A percentile compares a stretch with the other conserved stretches of the same genome.
phyloP scores from a whole-genome alignment of 2,329 filamentous ascomycete species.

The Xylaria hypoxylon region DNA sequence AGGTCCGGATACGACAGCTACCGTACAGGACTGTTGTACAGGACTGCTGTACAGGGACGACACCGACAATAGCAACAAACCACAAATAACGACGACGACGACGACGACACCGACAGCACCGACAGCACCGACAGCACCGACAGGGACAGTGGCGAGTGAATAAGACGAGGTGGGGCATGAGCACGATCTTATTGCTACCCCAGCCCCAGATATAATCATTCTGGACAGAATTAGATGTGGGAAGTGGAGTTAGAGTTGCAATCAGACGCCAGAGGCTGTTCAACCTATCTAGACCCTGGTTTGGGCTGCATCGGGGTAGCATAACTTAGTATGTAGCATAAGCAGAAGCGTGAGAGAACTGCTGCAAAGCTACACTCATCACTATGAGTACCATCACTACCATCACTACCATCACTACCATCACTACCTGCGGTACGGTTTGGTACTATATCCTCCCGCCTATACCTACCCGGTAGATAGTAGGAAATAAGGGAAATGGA shows the following conservation, averaged over 20 bases:
- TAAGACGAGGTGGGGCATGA: conserved; percentile 35
- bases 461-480: not conserved
- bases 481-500: not conserved
- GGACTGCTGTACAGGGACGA: not conserved
- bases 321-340: conserved; percentile 19
- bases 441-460: conserved; percentile 14
- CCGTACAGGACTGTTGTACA: too few species aligned
- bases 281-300: conserved; percentile 30
- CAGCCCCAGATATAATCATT: conserved; percentile 38
- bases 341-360: conserved; percentile 7
- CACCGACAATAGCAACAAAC: conserved; percentile 20
- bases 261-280: conserved; percentile 23
- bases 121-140: conserved; percentile 10
- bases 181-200: conserved; percentile 39
- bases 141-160: conserved; percentile 11
- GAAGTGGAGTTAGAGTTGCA: conserved; percentile 35
- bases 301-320: conserved; percentile 29
- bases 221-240: conserved; percentile 34
- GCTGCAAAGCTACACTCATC: conserved; percentile 25
- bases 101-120: conserved; percentile 15
- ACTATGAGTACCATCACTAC: not conserved
- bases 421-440: not conserved
- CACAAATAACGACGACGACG: conserved; percentile 7
- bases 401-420: too few species aligned
- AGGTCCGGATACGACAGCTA: conserved; percentile 14